phyloP scores from a whole-genome alignment of 805 yeast species.

The Ogataea sp. region DNA sequence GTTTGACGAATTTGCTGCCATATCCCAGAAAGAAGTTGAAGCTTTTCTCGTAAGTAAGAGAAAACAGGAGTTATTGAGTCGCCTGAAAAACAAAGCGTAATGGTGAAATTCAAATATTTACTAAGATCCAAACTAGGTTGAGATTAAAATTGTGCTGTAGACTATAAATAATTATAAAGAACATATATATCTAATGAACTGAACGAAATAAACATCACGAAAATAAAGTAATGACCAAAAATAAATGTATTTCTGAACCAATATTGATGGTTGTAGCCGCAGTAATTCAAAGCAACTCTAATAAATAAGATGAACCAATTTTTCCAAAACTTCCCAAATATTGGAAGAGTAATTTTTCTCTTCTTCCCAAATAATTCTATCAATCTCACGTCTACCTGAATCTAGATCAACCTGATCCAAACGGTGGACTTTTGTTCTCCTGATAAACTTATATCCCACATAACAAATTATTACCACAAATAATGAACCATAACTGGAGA shows the following conservation, averaged over 20 bases:
- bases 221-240: no score
- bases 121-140: no score
- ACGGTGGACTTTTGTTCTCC: constrained; percentile 58
- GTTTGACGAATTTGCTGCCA: constrained; percentile 21
- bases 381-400: constrained; percentile 78
- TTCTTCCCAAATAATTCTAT: constrained; percentile 75
- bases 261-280: no score
- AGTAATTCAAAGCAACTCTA: not conserved
- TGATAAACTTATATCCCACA: constrained; percentile 41
- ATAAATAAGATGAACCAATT: constrained; percentile 6
- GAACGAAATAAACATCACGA: no score
- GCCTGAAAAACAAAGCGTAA: constrained; percentile 18
- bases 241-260: no score
- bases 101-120: no score
- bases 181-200: no score
- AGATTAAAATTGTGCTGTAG: no score
- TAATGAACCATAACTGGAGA: constrained; percentile 47
- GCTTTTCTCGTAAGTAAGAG: constrained; percentile 36
- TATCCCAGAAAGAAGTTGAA: constrained; percentile 34
- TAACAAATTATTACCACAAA: constrained; percentile 37
- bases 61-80: constrained; percentile 32
- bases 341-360: constrained; percentile 33
- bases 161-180: no score
- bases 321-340: constrained; percentile 22
- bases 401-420: constrained; percentile 74